Conservation (phyloP, 2,329 filamentous ascomycete species). For the Arachnomyces sp. region DNA sequence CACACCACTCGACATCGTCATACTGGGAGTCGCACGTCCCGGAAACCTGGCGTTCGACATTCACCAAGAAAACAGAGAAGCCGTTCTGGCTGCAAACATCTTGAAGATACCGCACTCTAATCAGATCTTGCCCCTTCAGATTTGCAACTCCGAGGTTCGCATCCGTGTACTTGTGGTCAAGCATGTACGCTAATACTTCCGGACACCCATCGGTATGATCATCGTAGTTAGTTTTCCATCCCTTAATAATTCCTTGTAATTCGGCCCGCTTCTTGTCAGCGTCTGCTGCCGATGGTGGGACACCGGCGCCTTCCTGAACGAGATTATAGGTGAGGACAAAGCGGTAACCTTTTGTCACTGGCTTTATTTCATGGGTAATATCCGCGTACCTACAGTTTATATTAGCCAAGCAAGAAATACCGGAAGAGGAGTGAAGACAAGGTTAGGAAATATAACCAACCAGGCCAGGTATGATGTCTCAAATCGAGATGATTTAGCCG, state of each 20-base stretch:
- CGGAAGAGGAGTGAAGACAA: background rate
- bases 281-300: too few relatives aligned
- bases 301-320: conserved; percentile 15
- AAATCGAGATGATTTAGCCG: conserved; percentile 22
- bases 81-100: conserved; percentile 12
- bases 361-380: conserved; percentile 41
- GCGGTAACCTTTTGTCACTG: conserved; percentile 40
- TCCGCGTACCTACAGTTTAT: conserved; percentile 39
- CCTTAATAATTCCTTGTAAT: background rate
- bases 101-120: conserved; percentile 10
- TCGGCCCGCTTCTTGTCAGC: too few relatives aligned
- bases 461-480: conserved; percentile 22
- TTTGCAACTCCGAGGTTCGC: conserved; percentile 14
- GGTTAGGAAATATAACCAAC: conserved; percentile 27
- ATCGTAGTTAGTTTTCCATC: background rate
- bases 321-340: conserved; percentile 48
- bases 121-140: conserved; percentile 19
- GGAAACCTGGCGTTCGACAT: conserved; percentile 13
- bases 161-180: conserved; percentile 20
- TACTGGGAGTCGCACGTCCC: conserved; percentile 9
- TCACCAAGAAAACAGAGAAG: conserved; percentile 20
- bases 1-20: conserved; percentile 3
- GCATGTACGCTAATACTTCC: conserved; percentile 13
- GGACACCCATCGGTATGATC: conserved; percentile 7
- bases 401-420: too few relatives aligned